Percentiles rank a stretch among this genome's conserved stretches.
phyloP scores from a whole-genome alignment of 495 filamentous ascomycete genomes.

The Penicillium bovifimosum region DNA sequence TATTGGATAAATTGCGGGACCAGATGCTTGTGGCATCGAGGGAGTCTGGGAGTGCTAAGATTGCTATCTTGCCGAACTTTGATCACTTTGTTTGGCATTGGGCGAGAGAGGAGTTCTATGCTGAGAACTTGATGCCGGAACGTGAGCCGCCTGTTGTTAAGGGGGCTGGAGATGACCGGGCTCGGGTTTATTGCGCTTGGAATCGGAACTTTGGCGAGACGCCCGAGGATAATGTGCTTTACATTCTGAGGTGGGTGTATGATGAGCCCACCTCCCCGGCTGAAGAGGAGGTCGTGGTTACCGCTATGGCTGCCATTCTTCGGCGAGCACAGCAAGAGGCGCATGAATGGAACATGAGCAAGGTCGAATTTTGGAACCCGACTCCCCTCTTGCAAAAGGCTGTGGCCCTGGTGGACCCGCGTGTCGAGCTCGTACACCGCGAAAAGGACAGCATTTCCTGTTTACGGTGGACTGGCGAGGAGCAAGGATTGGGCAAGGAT shows the following conservation, averaged over 20 bases:
- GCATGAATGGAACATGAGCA: conserved; percentile 51
- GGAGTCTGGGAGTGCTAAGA: conserved; percentile 27
- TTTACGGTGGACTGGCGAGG: conserved; percentile 57
- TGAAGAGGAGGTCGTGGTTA: conserved; percentile 31
- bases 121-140: conserved; percentile 41
- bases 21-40: conserved; percentile 28
- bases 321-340: conserved; percentile 51
- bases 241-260: conserved; percentile 73
- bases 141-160: conserved; percentile 50
- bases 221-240: conserved; percentile 60
- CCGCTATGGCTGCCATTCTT: conserved; percentile 48
- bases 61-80: conserved; percentile 69
- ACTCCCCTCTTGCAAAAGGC: conserved; percentile 52
- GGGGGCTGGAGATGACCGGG: conserved; percentile 58
- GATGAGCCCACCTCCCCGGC: conserved; percentile 45
- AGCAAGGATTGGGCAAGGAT: conserved; percentile 43
- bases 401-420: conserved; percentile 47
- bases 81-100: conserved; percentile 80
- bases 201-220: conserved; percentile 60
- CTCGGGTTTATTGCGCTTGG: conserved; percentile 74
- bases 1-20: conserved; percentile 30
- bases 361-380: conserved; percentile 64
- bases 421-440: conserved; percentile 49
- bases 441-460: conserved; percentile 59
- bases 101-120: conserved; percentile 79